Base-by-base conservation (phyloP, 2,329 filamentous ascomycete species). In the Arthrobotrys musiformis region DNA sequence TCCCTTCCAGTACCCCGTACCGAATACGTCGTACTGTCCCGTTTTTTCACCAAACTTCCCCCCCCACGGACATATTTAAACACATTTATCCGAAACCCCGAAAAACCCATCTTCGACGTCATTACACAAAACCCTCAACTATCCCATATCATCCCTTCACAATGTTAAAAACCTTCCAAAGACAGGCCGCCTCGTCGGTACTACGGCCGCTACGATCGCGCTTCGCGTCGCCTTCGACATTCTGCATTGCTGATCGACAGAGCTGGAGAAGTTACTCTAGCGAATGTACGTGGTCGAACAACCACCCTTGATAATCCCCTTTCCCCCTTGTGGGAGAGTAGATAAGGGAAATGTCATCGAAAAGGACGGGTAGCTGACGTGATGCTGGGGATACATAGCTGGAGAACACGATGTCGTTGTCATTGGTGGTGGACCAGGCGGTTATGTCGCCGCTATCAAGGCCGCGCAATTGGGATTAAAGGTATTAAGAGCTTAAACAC, bases 361-460 rank as follows among this genome's bases (percentile, higher is more conserved):
- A 33, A 33, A 4, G 19, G 37, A 37, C 24, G 1, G 8, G 37
- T n/a, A 19, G 58, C 58, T 62, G 26, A 62, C 44, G 11, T 52
- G 9, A 40, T 58, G 9, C 6, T 6, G 54, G 33, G 19, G 19
- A 26, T 40, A 17, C 70, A n/a, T 73, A 79, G 79, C 84, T 93
- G 93, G 94, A 85, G 93, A 97, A 85, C 96, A 97, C 85, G 95
- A 99, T 85, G 88, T 99, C 69, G 91, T 99, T 83, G 94, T 99
- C 85, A 97, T 99, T 83, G 95, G 95, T 83, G 95, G 95, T 84
- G 95, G 95, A 86, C 95, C 98, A 82, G 95, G 94, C 81, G 95
- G 95, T 83, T 99, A 99, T 86, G 95, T 99, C 82, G 94, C 95
- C 80, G 95, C 95, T 82, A 99, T 99, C 88, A 99, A 98, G 87